Evolutionary conservation across 1,139 yeast species (phyloP).

Genomic region (Suhomyces wounanorum): DNA sequence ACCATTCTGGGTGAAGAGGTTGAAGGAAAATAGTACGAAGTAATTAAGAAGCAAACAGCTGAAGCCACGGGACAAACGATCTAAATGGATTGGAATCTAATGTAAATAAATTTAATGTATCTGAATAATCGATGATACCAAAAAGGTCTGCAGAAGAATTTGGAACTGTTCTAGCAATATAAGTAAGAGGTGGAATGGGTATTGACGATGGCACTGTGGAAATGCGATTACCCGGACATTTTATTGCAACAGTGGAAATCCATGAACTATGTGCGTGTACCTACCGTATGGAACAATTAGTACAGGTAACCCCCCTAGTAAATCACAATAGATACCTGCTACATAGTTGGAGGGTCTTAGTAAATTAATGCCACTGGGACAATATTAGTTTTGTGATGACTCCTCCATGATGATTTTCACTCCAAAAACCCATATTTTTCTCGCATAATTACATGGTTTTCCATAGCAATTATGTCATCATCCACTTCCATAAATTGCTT

Average conservation of each 20-base stretch:
- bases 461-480: too few species aligned
- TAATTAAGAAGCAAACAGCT: background rate
- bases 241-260: background rate
- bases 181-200: background rate
- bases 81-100: background rate
- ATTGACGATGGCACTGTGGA: conserved; percentile 4
- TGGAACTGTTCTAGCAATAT: background rate
- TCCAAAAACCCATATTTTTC: too few species aligned
- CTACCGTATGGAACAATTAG: background rate
- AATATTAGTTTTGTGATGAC: too few species aligned
- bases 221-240: conserved; percentile 4
- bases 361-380: too few species aligned
- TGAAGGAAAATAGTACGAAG: background rate
- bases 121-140: background rate
- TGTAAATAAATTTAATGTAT: background rate
- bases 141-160: background rate
- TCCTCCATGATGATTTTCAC: too few species aligned
- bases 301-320: too few species aligned
- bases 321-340: too few species aligned
- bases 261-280: background rate
- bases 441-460: too few species aligned
- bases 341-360: too few species aligned
- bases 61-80: background rate
- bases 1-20: conserved; percentile 19
- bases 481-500: background rate